Evolutionary conservation across 176 grass and related monocot genomes (phyloP).

Genomic region (Paspalum notatum): DNA sequence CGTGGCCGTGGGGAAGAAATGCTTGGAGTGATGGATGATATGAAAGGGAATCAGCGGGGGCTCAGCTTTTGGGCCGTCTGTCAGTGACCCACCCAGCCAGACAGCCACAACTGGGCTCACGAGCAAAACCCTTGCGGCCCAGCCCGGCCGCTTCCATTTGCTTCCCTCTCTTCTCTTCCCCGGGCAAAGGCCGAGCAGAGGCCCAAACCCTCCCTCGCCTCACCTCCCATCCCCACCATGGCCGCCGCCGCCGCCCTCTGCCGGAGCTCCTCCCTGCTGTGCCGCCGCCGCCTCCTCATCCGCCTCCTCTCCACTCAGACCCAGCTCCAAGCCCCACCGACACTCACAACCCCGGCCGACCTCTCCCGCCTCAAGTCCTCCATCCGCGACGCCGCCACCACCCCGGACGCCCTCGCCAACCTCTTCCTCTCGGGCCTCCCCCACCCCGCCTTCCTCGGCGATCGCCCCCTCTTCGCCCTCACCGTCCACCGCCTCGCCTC

Average conservation of each 20-base stretch:
- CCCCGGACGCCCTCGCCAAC: constrained; percentile 52
- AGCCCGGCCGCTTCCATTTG: not conserved
- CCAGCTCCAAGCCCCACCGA: not conserved
- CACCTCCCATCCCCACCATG: not conserved
- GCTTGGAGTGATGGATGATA: too few relatives aligned
- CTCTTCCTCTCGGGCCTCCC: constrained; percentile 50
- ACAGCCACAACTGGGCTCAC: too few relatives aligned
- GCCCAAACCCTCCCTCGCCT: not conserved
- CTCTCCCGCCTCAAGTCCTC: constrained; percentile 56
- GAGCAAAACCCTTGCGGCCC: too few relatives aligned
- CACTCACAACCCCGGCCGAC: constrained; percentile 28
- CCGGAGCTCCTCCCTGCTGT: constrained; percentile 36
- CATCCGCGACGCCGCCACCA: constrained; percentile 60
- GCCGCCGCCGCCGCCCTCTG: constrained; percentile 57
- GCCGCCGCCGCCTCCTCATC: constrained; percentile 39
- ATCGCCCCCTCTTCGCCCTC: constrained; percentile 55
- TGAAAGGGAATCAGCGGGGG: too few relatives aligned
- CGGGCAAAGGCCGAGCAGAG: not conserved
- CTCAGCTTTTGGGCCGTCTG: too few relatives aligned
- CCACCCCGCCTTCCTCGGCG: constrained; percentile 52
- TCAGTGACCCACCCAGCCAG: too few relatives aligned
- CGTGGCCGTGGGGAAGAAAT: too few relatives aligned
- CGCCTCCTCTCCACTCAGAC: constrained; percentile 46
- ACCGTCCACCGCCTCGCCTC: constrained; percentile 54
- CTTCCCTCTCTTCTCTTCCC: not conserved